Evolutionary conservation across 305 asterid genomes (phyloP).

Genomic region (Fraxinus greggii): DNA sequence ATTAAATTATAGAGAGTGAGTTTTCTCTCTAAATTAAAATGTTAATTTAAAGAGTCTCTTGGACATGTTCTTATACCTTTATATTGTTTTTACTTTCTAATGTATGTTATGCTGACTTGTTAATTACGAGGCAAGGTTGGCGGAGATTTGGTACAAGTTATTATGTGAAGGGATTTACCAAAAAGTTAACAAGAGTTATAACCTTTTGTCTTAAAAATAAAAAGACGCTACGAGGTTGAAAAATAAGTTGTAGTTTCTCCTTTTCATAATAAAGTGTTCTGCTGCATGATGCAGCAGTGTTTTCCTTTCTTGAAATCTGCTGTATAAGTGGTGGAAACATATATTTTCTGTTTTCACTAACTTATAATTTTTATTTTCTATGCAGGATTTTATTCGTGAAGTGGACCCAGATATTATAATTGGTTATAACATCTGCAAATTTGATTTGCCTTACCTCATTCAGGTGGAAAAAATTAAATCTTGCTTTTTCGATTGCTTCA

Average conservation of each 20-base stretch:
- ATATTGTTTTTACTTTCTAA: constrained; percentile 14
- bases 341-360: background rate
- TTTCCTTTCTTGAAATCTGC: constrained; percentile 12
- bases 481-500: background rate
- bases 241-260: background rate
- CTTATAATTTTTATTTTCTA: constrained; percentile 4
- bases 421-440: constrained; percentile 98
- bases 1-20: too few species aligned
- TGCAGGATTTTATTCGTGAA: constrained; percentile 87
- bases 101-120: background rate
- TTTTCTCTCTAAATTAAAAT: too few species aligned
- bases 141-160: constrained; percentile 16
- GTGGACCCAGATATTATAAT: constrained; percentile 97
- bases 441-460: constrained; percentile 96
- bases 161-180: background rate
- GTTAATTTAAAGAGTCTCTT: too few species aligned
- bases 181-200: background rate
- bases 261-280: constrained; percentile 9
- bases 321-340: background rate
- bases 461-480: constrained; percentile 48
- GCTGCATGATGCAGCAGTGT: background rate
- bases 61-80: constrained; percentile 6
- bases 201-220: background rate
- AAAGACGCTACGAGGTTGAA: background rate
- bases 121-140: constrained; percentile 9